Percentiles rank a stretch among this genome's conserved stretches.
phyloP scores from a whole-genome alignment of 2,329 filamentous ascomycete genomes.

The Beauveria pseudobassiana region DNA sequence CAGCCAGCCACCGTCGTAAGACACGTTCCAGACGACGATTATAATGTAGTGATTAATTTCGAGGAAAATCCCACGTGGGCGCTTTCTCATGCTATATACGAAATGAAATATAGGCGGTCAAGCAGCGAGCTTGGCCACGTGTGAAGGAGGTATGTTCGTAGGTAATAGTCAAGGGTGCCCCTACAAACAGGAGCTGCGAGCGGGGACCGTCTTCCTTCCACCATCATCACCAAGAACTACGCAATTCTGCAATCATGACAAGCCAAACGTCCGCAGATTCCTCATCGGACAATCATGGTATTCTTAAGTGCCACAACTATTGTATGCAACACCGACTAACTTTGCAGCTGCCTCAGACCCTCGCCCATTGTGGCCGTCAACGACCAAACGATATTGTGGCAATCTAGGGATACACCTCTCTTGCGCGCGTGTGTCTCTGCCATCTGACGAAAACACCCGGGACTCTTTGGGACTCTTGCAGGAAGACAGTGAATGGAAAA shows the following conservation, averaged over 20 bases:
- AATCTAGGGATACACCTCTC: background rate
- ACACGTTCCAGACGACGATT: background rate
- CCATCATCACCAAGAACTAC: background rate
- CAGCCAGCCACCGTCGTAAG: background rate
- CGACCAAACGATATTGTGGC: background rate
- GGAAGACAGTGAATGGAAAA: background rate
- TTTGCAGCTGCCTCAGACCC: background rate
- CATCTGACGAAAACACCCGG: background rate
- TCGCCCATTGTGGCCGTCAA: background rate
- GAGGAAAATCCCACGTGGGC: background rate
- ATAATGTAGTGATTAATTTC: background rate
- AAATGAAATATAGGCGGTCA: background rate
- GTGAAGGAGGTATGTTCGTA: background rate
- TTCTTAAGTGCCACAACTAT: background rate
- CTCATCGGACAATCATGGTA: background rate
- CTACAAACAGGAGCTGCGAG: background rate
- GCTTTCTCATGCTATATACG: background rate
- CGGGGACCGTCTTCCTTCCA: background rate
- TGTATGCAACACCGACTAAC: background rate
- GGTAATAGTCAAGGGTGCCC: background rate
- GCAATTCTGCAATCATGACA: background rate
- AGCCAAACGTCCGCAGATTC: background rate
- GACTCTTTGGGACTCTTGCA: background rate
- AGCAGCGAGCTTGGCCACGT: background rate
- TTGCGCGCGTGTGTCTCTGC: background rate